Percentiles rank a stretch among this genome's conserved stretches.
Conservation (phyloP, 1,284 basidiomycete genomes). For the Malassezia slooffiae region DNA sequence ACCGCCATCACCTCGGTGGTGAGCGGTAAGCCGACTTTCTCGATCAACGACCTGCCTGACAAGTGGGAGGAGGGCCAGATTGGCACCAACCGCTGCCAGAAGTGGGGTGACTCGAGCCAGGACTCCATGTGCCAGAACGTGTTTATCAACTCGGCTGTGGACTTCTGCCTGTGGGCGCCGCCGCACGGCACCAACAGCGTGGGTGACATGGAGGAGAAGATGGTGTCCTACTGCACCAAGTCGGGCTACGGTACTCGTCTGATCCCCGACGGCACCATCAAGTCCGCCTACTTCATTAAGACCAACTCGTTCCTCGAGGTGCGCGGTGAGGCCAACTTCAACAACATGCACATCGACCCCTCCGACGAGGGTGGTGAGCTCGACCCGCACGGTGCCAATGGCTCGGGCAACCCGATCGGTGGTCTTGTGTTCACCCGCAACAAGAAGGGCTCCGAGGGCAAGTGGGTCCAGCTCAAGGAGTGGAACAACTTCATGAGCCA, state of each 20-base stretch:
- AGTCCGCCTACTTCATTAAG: constrained; percentile 60
- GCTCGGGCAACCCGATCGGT: constrained; percentile 33
- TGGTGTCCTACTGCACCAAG: constrained; percentile 62
- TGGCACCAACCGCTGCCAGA: constrained; percentile 34
- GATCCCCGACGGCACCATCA: constrained; percentile 64
- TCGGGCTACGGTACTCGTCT: constrained; percentile 52
- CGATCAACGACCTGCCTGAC: constrained; percentile 27
- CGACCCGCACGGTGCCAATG: constrained; percentile 42
- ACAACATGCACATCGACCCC: constrained; percentile 40
- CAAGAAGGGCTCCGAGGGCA: constrained; percentile 20
- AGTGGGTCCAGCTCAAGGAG: constrained; percentile 39
- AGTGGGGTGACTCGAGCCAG: constrained; percentile 24
- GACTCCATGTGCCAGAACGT: constrained; percentile 37
- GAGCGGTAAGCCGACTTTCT: constrained; percentile 22
- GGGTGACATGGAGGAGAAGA: constrained; percentile 51
- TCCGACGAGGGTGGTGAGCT: constrained; percentile 47
- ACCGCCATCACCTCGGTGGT: not conserved
- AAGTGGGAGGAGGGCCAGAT: constrained; percentile 35
- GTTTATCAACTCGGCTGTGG: constrained; percentile 34
- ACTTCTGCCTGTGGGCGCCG: constrained; percentile 40
- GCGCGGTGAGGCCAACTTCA: constrained; percentile 51
- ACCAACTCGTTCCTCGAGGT: constrained; percentile 61
- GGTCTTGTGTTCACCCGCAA: constrained; percentile 33
- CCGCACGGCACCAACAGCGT: constrained; percentile 20
- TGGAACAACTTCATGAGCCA: constrained; percentile 43